Evolutionary conservation across 176 grass and related monocot species (phyloP), one percentile per base, ranked within the genome.

Genomic region (Carex littledalei): DNA sequence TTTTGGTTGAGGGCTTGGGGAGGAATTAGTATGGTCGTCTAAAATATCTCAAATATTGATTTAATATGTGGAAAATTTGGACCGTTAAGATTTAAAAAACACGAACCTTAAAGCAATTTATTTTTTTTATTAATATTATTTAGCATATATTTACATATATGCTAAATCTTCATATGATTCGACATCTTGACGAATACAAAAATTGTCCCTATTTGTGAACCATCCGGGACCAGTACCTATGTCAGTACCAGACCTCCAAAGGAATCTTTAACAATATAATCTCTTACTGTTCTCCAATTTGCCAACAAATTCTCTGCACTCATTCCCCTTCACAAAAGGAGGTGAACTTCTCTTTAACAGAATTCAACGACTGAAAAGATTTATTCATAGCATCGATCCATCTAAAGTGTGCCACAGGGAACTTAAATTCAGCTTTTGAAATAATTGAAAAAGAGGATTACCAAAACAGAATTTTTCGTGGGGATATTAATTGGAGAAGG

Each of bases 401-500:
- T 82, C 93, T 94, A 20, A 88, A 98, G 80, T 91, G 88, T 16
- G 26, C 26, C 26, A 26, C 60, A 21, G 88, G 90, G 92, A 87
- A 94, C 39, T 93, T 87, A 39, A 85, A 86, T 63, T 82, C 94
- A 70, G 84, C 35, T 47, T 6, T 10, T 20, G 20, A 72, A 20
- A 2, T 21, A 11, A 11, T 1, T 6, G 5, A 47, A 76, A 21
- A 53, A 26, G 21, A 29, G 21, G 20, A 31, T 29, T 50, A 65
- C 17, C 37, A 91, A 88, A 74, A 82, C 67, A 20, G 89, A 50
- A 12, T 94, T 86, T 86, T 97, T 55, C 84, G 82, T 0, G 90
- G 94, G 1, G 90, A 94, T 84, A 94, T 94, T 90, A 94, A 97
- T 65, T 97, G 90, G 94, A 88, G 56, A n/a, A 59, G 17, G 66